These are phyloP conservation scores for Syncephalastrum sp. DNA, from an alignment of 371 early-diverging fungal genomes.

Conservation along the genomic window DNA sequence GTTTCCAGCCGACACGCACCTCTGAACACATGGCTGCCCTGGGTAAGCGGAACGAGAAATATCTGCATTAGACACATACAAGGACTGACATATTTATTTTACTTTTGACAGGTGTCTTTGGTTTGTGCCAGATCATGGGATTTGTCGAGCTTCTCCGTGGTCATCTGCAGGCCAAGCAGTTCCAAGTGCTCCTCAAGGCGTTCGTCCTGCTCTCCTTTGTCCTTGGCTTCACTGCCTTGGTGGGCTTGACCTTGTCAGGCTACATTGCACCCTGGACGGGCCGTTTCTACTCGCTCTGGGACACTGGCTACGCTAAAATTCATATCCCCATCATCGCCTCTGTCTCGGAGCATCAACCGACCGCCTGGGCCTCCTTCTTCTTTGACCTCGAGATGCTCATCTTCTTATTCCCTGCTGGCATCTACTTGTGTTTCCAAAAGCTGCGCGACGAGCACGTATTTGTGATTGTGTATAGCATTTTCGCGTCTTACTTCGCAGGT, in stretches of 20 bases:
- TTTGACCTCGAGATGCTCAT: constrained; percentile 95
- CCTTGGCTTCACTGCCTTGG: constrained; percentile 47
- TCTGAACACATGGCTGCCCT: constrained; percentile 99
- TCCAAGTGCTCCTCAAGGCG: constrained; percentile 72
- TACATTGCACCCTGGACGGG: constrained; percentile 98
- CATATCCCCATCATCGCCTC: constrained; percentile 99
- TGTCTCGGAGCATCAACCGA: constrained; percentile 99
- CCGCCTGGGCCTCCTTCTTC: constrained; percentile 98
- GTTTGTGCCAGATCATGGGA: constrained; percentile 89
- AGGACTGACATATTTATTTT: background rate
- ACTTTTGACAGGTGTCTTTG: constrained; percentile 72
- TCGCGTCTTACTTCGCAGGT: constrained; percentile 98
- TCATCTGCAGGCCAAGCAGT: constrained; percentile 82
- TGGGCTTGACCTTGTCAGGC: constrained; percentile 75
- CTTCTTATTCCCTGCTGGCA: constrained; percentile 94
- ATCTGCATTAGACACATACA: background rate
- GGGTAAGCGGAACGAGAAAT: constrained; percentile 42
- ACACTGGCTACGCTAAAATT: constrained; percentile 98
- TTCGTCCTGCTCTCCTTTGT: constrained; percentile 64
- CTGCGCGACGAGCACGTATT: constrained; percentile 96
- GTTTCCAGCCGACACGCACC: constrained; percentile 95
- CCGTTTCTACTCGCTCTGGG: constrained; percentile 98
- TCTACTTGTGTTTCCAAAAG: constrained; percentile 93
- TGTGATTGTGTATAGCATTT: constrained; percentile 90
- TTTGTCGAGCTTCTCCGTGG: constrained; percentile 82